Percentiles rank a stretch among this genome's conserved stretches.
These are phyloP conservation scores for Hypoxylon fragiforme DNA, from an alignment of 495 filamentous ascomycete genomes.

Conservation along the genomic window DNA sequence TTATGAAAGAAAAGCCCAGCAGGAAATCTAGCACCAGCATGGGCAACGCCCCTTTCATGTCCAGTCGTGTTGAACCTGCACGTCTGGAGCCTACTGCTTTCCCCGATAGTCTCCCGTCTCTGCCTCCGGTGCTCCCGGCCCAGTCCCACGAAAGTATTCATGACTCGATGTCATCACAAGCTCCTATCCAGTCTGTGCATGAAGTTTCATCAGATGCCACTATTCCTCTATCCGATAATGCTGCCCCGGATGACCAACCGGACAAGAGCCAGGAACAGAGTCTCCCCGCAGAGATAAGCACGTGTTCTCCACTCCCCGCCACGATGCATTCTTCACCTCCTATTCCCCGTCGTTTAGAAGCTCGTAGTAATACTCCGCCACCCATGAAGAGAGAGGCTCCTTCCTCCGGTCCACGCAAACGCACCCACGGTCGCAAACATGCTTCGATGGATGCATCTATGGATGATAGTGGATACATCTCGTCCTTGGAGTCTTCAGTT, in stretches of 20 bases:
- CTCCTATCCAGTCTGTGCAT: constrained; percentile 33
- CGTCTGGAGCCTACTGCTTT: constrained; percentile 27
- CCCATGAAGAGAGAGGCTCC: constrained; percentile 61
- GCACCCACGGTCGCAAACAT: constrained; percentile 71
- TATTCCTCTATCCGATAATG: constrained; percentile 81
- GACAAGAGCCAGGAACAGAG: constrained; percentile 53
- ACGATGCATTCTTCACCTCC: constrained; percentile 86
- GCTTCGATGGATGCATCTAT: constrained; percentile 78
- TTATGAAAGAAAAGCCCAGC: constrained; percentile 79
- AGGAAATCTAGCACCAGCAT: constrained; percentile 49
- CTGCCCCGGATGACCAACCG: constrained; percentile 61
- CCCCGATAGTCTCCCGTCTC: constrained; percentile 39
- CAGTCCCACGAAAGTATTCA: constrained; percentile 17
- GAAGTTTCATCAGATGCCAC: constrained; percentile 95
- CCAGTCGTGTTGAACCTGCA: constrained; percentile 47
- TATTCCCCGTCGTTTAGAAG: constrained; percentile 62
- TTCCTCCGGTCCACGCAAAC: constrained; percentile 59
- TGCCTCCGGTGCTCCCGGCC: constrained; percentile 40
- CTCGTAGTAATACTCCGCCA: constrained; percentile 75
- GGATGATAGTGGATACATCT: constrained; percentile 97
- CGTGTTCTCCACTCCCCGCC: constrained; percentile 60
- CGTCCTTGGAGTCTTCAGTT: constrained; percentile 94
- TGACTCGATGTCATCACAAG: constrained; percentile 25
- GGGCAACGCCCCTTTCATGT: constrained; percentile 54
- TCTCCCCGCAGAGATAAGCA: constrained; percentile 58